Evolutionary conservation across 768 basidiomycete species (phyloP), one percentile per base, ranked within the genome.

Genomic region (Kwoniella shandongensis): DNA sequence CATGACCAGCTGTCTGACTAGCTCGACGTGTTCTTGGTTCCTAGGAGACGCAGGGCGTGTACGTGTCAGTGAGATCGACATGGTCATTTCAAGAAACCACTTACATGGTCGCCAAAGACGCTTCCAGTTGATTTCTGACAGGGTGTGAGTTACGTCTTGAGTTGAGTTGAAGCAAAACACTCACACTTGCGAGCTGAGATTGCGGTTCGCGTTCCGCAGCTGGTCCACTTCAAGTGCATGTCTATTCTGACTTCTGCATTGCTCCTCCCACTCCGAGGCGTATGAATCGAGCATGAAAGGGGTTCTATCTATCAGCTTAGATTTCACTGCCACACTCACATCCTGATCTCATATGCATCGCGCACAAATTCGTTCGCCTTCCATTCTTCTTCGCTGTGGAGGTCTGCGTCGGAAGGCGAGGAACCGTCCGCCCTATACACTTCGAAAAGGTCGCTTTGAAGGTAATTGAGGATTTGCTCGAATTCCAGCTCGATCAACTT

Each of bases 221-320:
- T 82, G 81, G 65, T 96, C 94, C 73, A 97, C 81, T 76, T 93
- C 89, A 22, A 82, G 77, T 0, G 87, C 85, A 77, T 94, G 91
- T 57, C 88, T 88, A 57, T 92, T 90, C 32, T 84, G 85, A 48
- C 83, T 82, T 22, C 86, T 83, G 57, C 89, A 78, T 51, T 85
- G 77, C 56, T 94, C 92, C 62, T 89, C 85, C 71, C 91, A 94
- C 78, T 96, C 92, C 51, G 85, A 88, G 29, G 86, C 83, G 72
- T 89, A 94, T 18, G 84, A 82, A 69, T 97, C 94, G 38, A 98
- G 81, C 90, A 93, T 91, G 78, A 98, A 93, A 0, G 96, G 90
- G 3, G 93, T 96, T 63, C 76, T 77, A 40, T n/a, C n/a, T n/a
- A n/a, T n/a, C n/a, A 2, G 11, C n/a, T 5, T 22, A 38, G 10